phyloP scores from a whole-genome alignment of 1,284 basidiomycete species.

The Golubevia sp. region DNA sequence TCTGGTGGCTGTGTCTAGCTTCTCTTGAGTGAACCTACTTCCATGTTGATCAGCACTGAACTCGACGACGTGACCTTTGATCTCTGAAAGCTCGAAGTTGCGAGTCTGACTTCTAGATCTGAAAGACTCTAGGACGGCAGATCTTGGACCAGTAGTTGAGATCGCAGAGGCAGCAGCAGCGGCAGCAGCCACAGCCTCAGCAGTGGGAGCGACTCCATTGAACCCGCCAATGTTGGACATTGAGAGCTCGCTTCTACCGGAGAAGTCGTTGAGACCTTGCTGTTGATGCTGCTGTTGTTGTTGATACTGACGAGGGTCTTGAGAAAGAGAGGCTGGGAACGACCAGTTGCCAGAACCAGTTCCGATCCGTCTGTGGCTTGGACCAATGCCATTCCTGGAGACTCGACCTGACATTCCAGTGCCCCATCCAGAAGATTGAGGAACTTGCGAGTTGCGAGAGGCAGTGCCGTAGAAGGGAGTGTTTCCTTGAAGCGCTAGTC shows the following conservation, averaged over 20 bases:
- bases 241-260: neutral
- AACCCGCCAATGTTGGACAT: neutral
- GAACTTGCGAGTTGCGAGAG: too few relatives aligned
- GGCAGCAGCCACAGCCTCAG: neutral
- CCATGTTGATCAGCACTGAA: constrained; percentile 89
- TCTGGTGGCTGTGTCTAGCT: constrained; percentile 68
- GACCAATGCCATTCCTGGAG: too few relatives aligned
- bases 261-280: too few relatives aligned
- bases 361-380: too few relatives aligned
- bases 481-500: too few relatives aligned
- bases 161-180: neutral
- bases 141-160: constrained; percentile 12
- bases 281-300: too few relatives aligned
- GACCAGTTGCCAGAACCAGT: too few relatives aligned
- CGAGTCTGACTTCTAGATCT: constrained; percentile 26
- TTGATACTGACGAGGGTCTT: too few relatives aligned
- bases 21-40: constrained; percentile 69
- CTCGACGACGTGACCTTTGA: constrained; percentile 83
- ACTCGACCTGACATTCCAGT: too few relatives aligned
- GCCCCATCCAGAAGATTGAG: too few relatives aligned
- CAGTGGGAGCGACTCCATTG: neutral
- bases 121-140: constrained; percentile 45
- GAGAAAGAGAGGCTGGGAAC: too few relatives aligned
- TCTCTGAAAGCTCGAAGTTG: constrained; percentile 69
- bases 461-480: too few relatives aligned